Conservation (phyloP, 2,329 filamentous ascomycete species). For the Cordyceps fumosorosea region DNA sequence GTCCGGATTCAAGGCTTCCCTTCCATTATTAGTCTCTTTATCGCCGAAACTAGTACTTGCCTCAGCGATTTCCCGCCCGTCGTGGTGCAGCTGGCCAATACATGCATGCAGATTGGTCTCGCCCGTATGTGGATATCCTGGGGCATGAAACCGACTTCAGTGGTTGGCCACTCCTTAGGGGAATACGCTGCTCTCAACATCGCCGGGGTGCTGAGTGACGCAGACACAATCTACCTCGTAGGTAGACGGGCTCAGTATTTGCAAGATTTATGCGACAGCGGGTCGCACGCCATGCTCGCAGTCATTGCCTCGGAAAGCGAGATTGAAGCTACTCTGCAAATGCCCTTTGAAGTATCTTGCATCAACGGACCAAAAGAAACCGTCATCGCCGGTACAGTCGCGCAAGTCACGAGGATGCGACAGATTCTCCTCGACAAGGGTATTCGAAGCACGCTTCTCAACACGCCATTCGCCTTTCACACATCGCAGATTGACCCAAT, state of each 20-base stretch:
- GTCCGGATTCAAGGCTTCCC: neutral
- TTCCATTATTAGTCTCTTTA: neutral
- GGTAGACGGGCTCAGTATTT: slow-evolving; percentile 7
- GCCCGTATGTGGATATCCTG: slow-evolving; percentile 22
- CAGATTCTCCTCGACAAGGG: neutral
- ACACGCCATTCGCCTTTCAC: neutral
- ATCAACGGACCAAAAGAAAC: slow-evolving; percentile 4
- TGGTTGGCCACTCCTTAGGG: slow-evolving; percentile 14
- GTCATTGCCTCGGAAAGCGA: neutral
- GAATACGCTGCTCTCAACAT: slow-evolving; percentile 24
- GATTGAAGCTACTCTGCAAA: neutral
- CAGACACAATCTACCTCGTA: slow-evolving; percentile 10
- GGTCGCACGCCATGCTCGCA: slow-evolving; percentile 12
- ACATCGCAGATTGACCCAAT: neutral
- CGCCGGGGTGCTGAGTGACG: slow-evolving; percentile 19
- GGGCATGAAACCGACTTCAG: slow-evolving; percentile 22
- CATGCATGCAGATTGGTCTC: slow-evolving; percentile 22
- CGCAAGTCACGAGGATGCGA: neutral
- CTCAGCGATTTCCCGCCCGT: neutral
- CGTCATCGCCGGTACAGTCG: neutral
- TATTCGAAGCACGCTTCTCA: neutral
- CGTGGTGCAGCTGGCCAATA: neutral
- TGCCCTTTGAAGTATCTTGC: neutral
- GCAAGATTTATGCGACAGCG: neutral
- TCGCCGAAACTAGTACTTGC: neutral